Evolutionary conservation across 2,329 filamentous ascomycete species (phyloP).

Genomic region (Apiospora koreana): DNA sequence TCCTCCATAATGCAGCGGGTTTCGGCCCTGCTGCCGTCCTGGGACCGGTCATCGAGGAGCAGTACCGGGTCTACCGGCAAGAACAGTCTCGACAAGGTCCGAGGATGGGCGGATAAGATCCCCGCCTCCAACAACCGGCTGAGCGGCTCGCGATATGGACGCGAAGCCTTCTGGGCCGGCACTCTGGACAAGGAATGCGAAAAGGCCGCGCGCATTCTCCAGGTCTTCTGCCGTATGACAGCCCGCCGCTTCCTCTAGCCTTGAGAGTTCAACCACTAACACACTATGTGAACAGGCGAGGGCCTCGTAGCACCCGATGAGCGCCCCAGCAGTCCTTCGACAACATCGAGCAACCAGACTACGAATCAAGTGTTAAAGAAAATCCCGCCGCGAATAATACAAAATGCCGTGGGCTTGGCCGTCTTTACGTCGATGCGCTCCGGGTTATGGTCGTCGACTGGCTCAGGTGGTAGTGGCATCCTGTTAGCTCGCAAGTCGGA

Average conservation of each 20-base stretch:
- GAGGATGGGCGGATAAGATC: conserved; percentile 46
- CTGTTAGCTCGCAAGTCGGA: conserved; percentile 82
- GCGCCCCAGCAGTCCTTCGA: conserved; percentile 32
- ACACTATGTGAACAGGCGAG: conserved; percentile 43
- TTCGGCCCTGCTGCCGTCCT: conserved; percentile 44
- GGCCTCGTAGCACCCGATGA: conserved; percentile 54
- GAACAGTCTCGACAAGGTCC: conserved; percentile 38
- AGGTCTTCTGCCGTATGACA: conserved; percentile 81
- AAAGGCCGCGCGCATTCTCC: conserved; percentile 85
- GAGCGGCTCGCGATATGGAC: conserved; percentile 64
- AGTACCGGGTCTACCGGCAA: conserved; percentile 28
- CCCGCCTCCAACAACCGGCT: conserved; percentile 68
- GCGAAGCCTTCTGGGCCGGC: conserved; percentile 83
- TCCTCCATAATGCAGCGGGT: conserved; percentile 45
- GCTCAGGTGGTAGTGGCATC: conserved; percentile 86
- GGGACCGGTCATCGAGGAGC: conserved; percentile 35
- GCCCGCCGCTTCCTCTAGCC: conserved; percentile 10
- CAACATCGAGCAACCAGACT: conserved; percentile 43
- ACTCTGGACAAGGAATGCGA: conserved; percentile 87
- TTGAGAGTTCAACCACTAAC: not conserved
- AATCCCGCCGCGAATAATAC: conserved; percentile 83
- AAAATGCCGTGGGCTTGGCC: conserved; percentile 85
- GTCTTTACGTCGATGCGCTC: conserved; percentile 97
- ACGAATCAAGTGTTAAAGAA: conserved; percentile 67
- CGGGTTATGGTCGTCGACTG: conserved; percentile 80